Conservation (phyloP, 306 rosid genomes). For the Myrica gale region DNA sequence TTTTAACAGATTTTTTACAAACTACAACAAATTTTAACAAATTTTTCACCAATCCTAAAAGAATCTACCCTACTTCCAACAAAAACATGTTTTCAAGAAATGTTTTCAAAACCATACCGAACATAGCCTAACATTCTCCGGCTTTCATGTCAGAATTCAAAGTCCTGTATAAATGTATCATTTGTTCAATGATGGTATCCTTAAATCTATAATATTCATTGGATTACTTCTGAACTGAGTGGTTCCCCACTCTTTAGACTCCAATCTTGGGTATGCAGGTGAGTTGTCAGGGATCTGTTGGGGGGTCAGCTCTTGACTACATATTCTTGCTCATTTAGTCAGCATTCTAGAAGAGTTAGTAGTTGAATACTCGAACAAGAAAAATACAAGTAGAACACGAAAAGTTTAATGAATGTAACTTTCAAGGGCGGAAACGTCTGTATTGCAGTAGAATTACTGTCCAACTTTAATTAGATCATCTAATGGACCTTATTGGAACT, state of each 20-base stretch:
- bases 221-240: background rate
- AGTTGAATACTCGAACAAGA: background rate
- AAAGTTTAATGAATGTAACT: background rate
- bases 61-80: no score
- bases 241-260: background rate
- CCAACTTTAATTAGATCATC: background rate
- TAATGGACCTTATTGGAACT: background rate
- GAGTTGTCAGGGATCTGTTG: background rate
- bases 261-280: background rate
- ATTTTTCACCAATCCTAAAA: no score
- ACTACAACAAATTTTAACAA: no score
- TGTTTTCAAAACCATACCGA: no score
- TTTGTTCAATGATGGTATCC: background rate
- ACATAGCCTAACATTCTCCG: conserved; percentile 23
- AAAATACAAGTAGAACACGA: background rate
- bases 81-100: no score
- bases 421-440: background rate
- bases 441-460: background rate
- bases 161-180: conserved; percentile 27
- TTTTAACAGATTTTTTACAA: no score
- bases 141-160: conserved; percentile 33
- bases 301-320: background rate
- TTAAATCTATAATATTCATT: background rate
- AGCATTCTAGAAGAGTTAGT: background rate
- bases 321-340: background rate